Evolutionary conservation across 2,329 filamentous ascomycete species (phyloP).

Genomic region (Cryphonectria carpinicola): DNA sequence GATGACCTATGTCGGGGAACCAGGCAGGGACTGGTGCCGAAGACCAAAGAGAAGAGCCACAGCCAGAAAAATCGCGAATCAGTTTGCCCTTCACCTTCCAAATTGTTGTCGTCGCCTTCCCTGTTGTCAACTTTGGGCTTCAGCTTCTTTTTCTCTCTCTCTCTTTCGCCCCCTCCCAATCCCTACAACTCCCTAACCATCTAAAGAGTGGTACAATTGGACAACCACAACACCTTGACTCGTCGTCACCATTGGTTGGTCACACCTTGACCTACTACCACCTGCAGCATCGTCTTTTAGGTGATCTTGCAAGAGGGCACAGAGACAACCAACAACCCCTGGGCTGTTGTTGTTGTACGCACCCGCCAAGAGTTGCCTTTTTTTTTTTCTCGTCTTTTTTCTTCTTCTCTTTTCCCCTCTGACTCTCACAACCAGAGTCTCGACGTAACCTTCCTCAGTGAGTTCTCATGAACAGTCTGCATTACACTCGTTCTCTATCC

Average conservation of each 20-base stretch:
- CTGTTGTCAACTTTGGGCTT: neutral
- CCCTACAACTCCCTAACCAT: neutral
- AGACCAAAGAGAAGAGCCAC: neutral
- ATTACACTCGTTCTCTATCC: neutral
- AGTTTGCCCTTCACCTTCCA: neutral
- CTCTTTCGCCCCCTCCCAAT: neutral
- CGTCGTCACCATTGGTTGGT: neutral
- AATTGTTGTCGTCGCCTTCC: neutral
- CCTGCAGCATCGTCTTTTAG: neutral
- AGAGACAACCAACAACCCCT: neutral
- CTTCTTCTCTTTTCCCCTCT: neutral
- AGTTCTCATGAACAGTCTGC: neutral
- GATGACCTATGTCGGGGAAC: neutral
- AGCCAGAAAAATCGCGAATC: constrained; percentile 11
- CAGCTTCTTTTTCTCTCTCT: neutral
- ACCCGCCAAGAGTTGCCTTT: neutral
- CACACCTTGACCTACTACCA: neutral
- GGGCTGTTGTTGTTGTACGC: neutral
- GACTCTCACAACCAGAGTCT: neutral
- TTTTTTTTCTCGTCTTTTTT: neutral
- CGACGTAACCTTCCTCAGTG: neutral
- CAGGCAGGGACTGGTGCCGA: constrained; percentile 3
- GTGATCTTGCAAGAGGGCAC: neutral
- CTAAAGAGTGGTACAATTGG: neutral
- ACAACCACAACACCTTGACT: neutral